Evolutionary conservation across 2,329 filamentous ascomycete genomes (phyloP).

Genomic region (Xylariaceae sp.): DNA sequence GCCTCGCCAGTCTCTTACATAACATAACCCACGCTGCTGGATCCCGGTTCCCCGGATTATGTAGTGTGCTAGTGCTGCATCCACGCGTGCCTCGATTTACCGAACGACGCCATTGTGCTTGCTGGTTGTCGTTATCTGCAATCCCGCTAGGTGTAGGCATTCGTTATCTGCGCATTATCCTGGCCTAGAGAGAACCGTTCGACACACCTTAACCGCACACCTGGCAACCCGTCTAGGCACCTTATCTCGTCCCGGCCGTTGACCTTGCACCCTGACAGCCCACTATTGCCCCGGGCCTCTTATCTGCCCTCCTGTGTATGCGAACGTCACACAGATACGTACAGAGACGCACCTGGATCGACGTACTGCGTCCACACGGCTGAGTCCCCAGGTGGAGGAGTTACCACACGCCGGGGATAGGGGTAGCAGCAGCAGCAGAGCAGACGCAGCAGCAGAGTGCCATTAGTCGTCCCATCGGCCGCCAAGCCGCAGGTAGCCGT

Average conservation of each 20-base stretch:
- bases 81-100: conserved; percentile 26
- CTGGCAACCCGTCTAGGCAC: background rate
- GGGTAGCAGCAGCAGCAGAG: conserved; percentile 5
- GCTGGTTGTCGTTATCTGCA: conserved; percentile 4
- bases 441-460: background rate
- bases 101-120: conserved; percentile 15
- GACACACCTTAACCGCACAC: background rate
- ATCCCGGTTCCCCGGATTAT: conserved; percentile 38
- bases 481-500: conserved; percentile 16
- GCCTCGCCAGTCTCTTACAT: conserved; percentile 22
- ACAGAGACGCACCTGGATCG: conserved; percentile 7
- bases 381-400: conserved; percentile 1
- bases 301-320: background rate
- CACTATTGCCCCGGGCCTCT: conserved; percentile 7
- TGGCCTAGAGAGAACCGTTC: too few species aligned
- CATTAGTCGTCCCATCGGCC: conserved; percentile 14
- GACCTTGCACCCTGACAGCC: conserved; percentile 7
- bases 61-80: conserved; percentile 40
- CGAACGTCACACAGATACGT: conserved; percentile 7
- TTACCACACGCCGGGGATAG: conserved; percentile 6
- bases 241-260: conserved; percentile 1
- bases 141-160: background rate
- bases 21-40: conserved; percentile 36
- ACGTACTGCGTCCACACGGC: background rate
- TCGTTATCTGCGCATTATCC: background rate